Percentiles rank a stretch among this genome's conserved stretches.
These are phyloP conservation scores for Elaphomyces granulatus DNA, from an alignment of 495 filamentous ascomycete genomes.

Conservation along the genomic window DNA sequence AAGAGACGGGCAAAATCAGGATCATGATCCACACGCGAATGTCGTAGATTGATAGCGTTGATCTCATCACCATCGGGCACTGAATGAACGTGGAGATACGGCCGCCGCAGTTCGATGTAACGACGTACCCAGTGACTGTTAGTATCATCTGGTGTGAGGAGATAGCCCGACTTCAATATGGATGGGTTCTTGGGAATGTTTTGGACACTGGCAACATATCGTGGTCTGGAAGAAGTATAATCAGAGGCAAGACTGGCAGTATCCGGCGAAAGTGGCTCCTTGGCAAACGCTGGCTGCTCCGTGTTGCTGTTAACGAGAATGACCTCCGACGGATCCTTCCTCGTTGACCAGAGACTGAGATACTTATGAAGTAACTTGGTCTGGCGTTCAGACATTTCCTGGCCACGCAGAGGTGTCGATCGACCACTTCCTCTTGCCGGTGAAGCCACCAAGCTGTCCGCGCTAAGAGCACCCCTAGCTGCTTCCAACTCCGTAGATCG, in stretches of 20 bases:
- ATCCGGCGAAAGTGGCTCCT: conserved; percentile 12
- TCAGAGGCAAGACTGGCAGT: conserved; percentile 15
- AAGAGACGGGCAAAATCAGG: conserved; percentile 75
- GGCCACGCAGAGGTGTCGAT: conserved; percentile 25
- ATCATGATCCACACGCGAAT: conserved; percentile 71
- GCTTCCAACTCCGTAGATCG: conserved; percentile 68
- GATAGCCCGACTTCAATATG: conserved; percentile 69
- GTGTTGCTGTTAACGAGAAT: conserved; percentile 65
- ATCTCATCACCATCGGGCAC: conserved; percentile 80
- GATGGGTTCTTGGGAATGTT: conserved; percentile 57
- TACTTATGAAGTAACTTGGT: conserved; percentile 51
- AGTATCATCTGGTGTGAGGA: conserved; percentile 61
- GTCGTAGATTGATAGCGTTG: conserved; percentile 70
- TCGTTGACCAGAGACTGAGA: conserved; percentile 62
- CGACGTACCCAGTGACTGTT: conserved; percentile 70
- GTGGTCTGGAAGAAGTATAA: conserved; percentile 27
- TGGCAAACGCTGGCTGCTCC: conserved; percentile 55
- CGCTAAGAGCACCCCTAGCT: conserved; percentile 53
- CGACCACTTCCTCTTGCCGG: conserved; percentile 22
- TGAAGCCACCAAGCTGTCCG: conserved; percentile 23
- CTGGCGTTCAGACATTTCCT: conserved; percentile 41
- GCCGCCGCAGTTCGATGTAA: conserved; percentile 82
- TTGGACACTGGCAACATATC: conserved; percentile 53
- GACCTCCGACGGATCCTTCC: conserved; percentile 55
- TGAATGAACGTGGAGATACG: conserved; percentile 81